Conservation (phyloP, 768 basidiomycete species). For the Exidia glandulosa region DNA sequence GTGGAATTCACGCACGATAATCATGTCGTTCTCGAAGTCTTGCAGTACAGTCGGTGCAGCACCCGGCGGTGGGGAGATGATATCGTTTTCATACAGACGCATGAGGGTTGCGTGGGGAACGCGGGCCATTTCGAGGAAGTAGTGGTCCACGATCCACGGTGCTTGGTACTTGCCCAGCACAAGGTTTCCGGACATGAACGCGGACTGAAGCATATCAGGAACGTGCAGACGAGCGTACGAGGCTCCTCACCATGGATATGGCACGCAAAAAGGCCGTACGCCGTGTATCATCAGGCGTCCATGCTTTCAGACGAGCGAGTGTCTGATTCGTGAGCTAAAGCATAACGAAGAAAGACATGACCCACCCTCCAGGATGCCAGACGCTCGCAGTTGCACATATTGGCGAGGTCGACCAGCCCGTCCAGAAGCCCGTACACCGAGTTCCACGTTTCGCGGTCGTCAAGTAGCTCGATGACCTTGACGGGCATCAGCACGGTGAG, state of each 20-base stretch:
- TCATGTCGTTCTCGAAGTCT: slow-evolving; percentile 6
- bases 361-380: background rate
- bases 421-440: slow-evolving; percentile 7
- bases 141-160: slow-evolving; percentile 32
- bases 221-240: background rate
- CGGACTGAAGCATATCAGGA: background rate
- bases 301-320: background rate
- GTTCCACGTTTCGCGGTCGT: slow-evolving; percentile 4
- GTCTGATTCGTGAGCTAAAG: background rate
- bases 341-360: background rate
- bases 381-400: background rate
- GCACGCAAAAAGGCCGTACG: background rate
- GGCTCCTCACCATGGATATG: background rate
- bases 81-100: background rate
- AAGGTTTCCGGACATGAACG: background rate
- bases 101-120: slow-evolving; percentile 16
- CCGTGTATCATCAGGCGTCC: background rate
- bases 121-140: slow-evolving; percentile 54
- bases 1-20: background rate
- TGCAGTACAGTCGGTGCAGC: background rate
- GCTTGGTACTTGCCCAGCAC: background rate
- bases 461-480: slow-evolving; percentile 8
- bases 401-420: slow-evolving; percentile 5
- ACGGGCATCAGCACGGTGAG: slow-evolving; percentile 22
- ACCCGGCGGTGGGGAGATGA: background rate